phyloP scores from a whole-genome alignment of 257 asterid genomes.

The Vinca minor region DNA sequence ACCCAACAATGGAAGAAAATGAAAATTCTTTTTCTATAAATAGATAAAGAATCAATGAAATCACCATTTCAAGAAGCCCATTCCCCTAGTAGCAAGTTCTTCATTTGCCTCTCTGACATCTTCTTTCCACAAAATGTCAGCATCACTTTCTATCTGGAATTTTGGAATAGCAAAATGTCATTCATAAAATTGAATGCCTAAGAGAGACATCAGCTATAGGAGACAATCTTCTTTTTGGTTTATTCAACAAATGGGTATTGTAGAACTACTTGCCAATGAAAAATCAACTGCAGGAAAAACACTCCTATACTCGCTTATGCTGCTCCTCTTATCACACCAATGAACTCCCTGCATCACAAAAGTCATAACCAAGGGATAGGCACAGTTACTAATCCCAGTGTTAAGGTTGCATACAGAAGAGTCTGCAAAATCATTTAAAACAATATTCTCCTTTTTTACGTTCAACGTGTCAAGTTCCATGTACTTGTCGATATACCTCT shows the following conservation, averaged over 20 bases:
- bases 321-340: slow-evolving; percentile 96
- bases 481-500: no score
- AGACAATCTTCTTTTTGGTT: background rate
- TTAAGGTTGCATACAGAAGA: no score
- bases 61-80: slow-evolving; percentile 69
- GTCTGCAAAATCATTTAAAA: no score
- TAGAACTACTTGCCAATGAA: slow-evolving; percentile 58
- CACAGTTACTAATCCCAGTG: no score
- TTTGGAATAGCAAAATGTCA: background rate
- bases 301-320: slow-evolving; percentile 69
- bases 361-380: no score
- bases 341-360: no score
- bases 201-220: background rate
- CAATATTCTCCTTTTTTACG: no score
- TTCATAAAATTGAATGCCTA: background rate
- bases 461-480: no score
- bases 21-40: slow-evolving; percentile 7
- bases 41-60: slow-evolving; percentile 8
- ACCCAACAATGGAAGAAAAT: background rate
- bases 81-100: slow-evolving; percentile 71
- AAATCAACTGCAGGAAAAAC: slow-evolving; percentile 90
- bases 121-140: slow-evolving; percentile 58
- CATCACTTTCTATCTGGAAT: slow-evolving; percentile 70
- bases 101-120: slow-evolving; percentile 67
- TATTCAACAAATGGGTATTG: background rate